Base-by-base conservation (phyloP, 176 grass and related monocot genomes). In the Avena insularis region DNA sequence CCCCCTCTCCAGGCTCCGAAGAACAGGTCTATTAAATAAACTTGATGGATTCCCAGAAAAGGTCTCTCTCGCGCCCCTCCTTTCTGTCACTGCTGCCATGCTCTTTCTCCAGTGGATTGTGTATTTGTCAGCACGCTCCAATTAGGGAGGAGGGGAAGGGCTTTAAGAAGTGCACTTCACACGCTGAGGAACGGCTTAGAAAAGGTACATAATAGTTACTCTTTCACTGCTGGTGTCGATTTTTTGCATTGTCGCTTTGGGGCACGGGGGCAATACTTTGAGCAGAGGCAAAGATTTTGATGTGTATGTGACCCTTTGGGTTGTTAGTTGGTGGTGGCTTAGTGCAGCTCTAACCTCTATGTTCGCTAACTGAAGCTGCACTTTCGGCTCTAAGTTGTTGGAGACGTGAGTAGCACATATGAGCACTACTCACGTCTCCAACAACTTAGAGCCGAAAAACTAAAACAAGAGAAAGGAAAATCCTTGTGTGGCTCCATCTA, bases 91-190 rank as follows among this genome's bases (percentile, higher is more conserved):
- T 66, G 25, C 23, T 68, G 66, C 36, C 50, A n/a, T 83, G 82
- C 23, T n/a, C 10, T 64, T 35, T 76, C 12, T 27, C 40, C 47
- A 43, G 48, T 71, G 35, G 13, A 29, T 79, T 86, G 50, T 71
- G 50, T 86, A 45, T 79, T 56, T 71, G 75, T 87, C 79, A 80
- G 81, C 58, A 49, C 20, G 85, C 23, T 75, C 13, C 19, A 83
- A 65, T 25, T 33, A 72, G 81, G n/a, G 63, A 33, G 31, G 45
- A 8, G 50, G 54, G 45, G 2, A 25, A 23, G 58, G 38, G 20
- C 14, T 40, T 29, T 45, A 83, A 47, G 50, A 82, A 21, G 19
- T 16, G 84, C 68, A 57, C 48, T 58, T 68, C 58, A 75, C 77
- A 73, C 43, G 33, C 33, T 4, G 20, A 49, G 46, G 21, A 83